Evolutionary conservation across 176 grass and related monocot genomes (phyloP), one percentile per base, ranked within the genome.

Genomic region (Tuctoria greenei): DNA sequence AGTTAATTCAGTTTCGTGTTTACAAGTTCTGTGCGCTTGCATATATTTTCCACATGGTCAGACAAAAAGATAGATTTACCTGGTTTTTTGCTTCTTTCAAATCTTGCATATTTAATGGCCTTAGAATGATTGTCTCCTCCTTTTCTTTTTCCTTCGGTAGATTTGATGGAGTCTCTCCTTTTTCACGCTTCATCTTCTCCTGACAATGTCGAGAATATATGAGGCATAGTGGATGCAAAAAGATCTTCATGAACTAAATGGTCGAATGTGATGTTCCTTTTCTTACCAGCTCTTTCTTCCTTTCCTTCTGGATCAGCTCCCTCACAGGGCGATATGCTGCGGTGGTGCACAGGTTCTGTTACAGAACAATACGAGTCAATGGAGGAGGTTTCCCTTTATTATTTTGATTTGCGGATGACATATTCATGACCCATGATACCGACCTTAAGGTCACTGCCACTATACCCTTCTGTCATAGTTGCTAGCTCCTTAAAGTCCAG

Each of bases 361-460:
- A 42, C 65, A 82, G n/a, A 74, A 60, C 1, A 78, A 73, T 38
- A 12, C 16, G 37, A 45, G 79, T 74, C 16, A 63, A 36, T 27
- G 0, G 24, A 58, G 21, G n/a, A 34, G 21, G 23, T 36, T 64
- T 47, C 25, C 46, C 60, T 60, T 24, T 36, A 31, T n/a, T 21
- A 54, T 35, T 23, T 71, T 13, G 6, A 46, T 36, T 5, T n/a
- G 46, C 23, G 31, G 12, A 51, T 59, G 66, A 31, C 1, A 72
- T 52, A 68, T 86, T 64, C 21, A 80, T 54, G 31, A 68, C 8
- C 63, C 27, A 64, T 76, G 59, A 74, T 74, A 83, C 80, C 76
- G 56, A 97, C 93, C 93, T 97, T 97, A 13, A 97, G 84, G 84
- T 97, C 93, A 81, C 93, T 93, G 13, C 93, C 93, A 36, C 90